Evolutionary conservation across 805 yeast species (phyloP).

Genomic region (Kuraishia molischiana): DNA sequence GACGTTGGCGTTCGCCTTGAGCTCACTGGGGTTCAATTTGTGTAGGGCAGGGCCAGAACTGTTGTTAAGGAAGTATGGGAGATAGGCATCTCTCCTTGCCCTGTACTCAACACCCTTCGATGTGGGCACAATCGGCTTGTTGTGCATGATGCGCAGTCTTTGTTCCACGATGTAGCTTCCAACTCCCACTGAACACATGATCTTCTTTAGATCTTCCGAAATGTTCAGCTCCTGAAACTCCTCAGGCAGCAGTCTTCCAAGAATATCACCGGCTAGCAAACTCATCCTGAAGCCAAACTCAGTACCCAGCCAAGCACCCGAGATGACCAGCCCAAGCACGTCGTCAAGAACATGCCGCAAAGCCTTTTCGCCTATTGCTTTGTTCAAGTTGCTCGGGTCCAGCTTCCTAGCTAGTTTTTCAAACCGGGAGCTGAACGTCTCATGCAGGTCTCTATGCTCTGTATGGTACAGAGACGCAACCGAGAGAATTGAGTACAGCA

Average conservation of each 20-base stretch:
- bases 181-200: background rate
- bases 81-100: background rate
- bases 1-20: conserved; percentile 1
- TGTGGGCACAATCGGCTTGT: background rate
- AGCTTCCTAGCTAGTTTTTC: background rate
- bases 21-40: background rate
- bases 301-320: conserved; percentile 2
- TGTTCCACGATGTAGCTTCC: conserved; percentile 1
- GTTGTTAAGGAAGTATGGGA: background rate
- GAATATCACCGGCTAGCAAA: background rate
- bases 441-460: background rate
- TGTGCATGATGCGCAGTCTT: background rate
- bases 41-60: background rate
- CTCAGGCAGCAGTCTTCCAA: conserved; percentile 1
- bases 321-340: background rate
- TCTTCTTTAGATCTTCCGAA: background rate
- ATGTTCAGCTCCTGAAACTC: background rate
- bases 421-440: background rate
- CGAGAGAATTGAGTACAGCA: background rate
- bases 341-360: background rate
- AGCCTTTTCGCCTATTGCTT: background rate
- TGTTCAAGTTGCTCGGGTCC: background rate
- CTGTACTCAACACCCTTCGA: background rate
- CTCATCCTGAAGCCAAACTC: conserved; percentile 1
- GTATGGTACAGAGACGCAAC: background rate